Conservation (phyloP, 2,329 filamentous ascomycete species). For the Xylariomycetidae sp. region DNA sequence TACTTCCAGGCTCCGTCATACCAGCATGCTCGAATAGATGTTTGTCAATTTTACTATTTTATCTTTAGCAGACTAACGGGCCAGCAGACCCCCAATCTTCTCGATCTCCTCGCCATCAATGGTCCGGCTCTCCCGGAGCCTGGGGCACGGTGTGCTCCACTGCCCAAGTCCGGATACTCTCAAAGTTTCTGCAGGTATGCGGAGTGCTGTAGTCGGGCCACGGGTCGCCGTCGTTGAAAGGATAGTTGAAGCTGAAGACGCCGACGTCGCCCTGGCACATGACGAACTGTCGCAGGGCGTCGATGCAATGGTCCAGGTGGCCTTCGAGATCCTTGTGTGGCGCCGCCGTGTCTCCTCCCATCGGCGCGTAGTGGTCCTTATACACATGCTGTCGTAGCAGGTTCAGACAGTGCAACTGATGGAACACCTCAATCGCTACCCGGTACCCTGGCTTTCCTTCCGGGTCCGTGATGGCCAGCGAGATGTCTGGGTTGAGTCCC, state of each 20-base stretch:
- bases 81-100: too few species aligned
- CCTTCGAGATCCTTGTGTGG: constrained; percentile 34
- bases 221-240: constrained; percentile 38
- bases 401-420: constrained; percentile 48
- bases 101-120: too few species aligned
- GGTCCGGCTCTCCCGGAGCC: constrained; percentile 24
- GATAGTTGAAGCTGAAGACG: constrained; percentile 48
- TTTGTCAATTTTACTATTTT: too few species aligned
- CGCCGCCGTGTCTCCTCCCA: constrained; percentile 43
- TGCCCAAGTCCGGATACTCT: constrained; percentile 45
- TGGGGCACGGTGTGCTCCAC: constrained; percentile 41
- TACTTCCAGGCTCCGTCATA: too few species aligned
- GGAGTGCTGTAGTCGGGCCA: constrained; percentile 50
- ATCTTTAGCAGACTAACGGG: too few species aligned
- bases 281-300: constrained; percentile 44
- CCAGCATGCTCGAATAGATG: too few species aligned
- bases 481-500: constrained; percentile 42
- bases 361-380: constrained; percentile 40
- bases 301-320: constrained; percentile 49
- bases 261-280: constrained; percentile 51
- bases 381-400: constrained; percentile 41
- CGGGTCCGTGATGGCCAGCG: constrained; percentile 50
- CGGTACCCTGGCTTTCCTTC: constrained; percentile 53
- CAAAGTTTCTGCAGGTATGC: constrained; percentile 49
- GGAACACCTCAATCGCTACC: constrained; percentile 54